These are phyloP conservation scores for Euphorbia tirucalli DNA, from an alignment of 345 rosid genomes.

Conservation along the genomic window DNA sequence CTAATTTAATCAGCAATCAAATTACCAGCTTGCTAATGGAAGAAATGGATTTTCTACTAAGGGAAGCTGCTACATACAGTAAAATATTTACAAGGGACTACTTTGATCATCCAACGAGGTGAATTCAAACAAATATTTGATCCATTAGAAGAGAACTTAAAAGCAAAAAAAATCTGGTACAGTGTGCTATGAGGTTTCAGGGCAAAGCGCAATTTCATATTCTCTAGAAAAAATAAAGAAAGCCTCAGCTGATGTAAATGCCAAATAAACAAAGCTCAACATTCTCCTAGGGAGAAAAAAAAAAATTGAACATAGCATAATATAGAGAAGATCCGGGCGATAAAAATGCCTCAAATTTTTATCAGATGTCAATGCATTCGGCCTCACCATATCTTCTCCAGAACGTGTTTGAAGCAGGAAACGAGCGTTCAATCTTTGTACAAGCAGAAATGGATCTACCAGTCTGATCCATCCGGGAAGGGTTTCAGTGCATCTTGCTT, in stretches of 20 bases:
- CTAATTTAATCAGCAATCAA: too few relatives aligned
- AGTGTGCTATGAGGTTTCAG: background rate
- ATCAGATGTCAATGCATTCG: background rate
- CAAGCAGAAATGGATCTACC: constrained; percentile 11
- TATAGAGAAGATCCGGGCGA: background rate
- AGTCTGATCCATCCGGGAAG: constrained; percentile 31
- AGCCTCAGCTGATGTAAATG: background rate
- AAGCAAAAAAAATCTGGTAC: background rate
- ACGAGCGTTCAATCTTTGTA: background rate
- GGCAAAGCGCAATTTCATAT: background rate
- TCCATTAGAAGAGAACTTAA: background rate
- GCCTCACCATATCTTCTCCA: background rate
- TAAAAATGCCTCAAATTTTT: background rate
- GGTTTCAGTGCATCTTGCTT: constrained; percentile 27
- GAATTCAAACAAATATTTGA: background rate
- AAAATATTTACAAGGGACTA: background rate
- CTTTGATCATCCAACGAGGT: background rate
- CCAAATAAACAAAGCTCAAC: background rate
- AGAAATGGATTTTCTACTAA: too few relatives aligned
- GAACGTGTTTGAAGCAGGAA: constrained; percentile 1
- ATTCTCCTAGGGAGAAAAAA: background rate
- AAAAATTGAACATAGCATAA: background rate
- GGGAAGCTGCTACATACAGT: background rate
- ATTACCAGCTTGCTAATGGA: too few relatives aligned
- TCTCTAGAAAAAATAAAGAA: background rate